These are phyloP conservation scores for Pseudozyma sp. DNA, from an alignment of 1,284 basidiomycete species.

Conservation along the genomic window DNA sequence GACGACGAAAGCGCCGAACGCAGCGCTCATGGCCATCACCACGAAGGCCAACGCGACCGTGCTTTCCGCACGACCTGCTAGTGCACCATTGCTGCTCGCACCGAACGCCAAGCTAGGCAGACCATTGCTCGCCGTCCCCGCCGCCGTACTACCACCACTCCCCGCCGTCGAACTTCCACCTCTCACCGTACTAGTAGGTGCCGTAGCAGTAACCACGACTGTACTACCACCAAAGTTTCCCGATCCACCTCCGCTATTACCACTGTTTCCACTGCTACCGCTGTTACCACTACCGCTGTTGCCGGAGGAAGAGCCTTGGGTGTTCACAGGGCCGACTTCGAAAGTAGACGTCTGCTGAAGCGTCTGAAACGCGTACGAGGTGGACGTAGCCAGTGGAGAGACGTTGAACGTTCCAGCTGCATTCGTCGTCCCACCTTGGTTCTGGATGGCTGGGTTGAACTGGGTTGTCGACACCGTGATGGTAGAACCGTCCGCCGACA, in stretches of 20 bases:
- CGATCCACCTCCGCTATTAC: background rate
- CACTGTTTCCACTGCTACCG: slow-evolving; percentile 1
- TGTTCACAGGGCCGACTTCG: slow-evolving; percentile 5
- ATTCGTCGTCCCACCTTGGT: slow-evolving; percentile 61
- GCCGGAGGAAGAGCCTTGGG: background rate
- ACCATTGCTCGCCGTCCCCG: slow-evolving; percentile 12
- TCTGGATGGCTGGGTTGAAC: slow-evolving; percentile 48
- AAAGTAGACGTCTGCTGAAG: slow-evolving; percentile 44
- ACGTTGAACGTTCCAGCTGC: slow-evolving; percentile 58
- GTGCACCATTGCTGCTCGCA: slow-evolving; percentile 3
- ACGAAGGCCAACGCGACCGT: background rate
- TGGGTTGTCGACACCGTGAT: slow-evolving; percentile 37
- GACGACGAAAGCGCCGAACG: too few relatives aligned
- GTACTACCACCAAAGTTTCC: slow-evolving; percentile 17
- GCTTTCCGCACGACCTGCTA: background rate
- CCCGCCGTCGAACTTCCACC: background rate
- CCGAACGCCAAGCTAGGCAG: slow-evolving; percentile 18
- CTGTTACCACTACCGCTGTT: background rate
- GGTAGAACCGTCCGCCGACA: slow-evolving; percentile 21
- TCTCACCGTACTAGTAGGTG: slow-evolving; percentile 16
- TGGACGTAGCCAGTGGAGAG: slow-evolving; percentile 43
- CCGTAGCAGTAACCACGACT: slow-evolving; percentile 30
- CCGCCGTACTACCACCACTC: background rate
- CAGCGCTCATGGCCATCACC: background rate
- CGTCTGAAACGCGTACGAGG: slow-evolving; percentile 37